Base-by-base conservation (phyloP, 495 filamentous ascomycete genomes). In the Trichodelitschia bisporula region DNA sequence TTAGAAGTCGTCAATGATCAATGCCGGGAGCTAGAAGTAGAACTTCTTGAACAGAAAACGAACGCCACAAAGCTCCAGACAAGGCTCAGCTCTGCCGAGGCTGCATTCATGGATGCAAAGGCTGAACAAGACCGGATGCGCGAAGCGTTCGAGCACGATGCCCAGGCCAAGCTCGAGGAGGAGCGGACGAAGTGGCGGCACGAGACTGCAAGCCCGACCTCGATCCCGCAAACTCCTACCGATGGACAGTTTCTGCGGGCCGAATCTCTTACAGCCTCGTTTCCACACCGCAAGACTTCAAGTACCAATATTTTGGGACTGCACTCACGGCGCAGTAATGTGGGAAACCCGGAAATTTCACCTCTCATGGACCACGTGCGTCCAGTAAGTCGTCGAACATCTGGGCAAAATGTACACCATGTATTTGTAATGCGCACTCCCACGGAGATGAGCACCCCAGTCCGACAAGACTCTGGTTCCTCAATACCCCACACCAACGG, bases 171-270 rank as follows among this genome's bases (percentile, higher is more conserved):
- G 24, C 42, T 76, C 0, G 68, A 75, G 28, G 74, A 84, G 33
- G 80, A 89, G 41, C 69, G 66, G 33, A 50, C 56, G 5, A 80
- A 70, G 47, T 83, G 72, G 69, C 58, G 70, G 28, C 73, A 80
- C 34, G 69, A 62, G 34, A 40, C 49, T 30, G 26, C 31, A 29
- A 29, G 9, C n/a, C 5, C 1, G 4, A 1, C 1, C 17, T 12
- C 23, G 25, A 31, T 13, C 34, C 15, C 18, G 25, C 12, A 20
- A 15, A 28, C 28, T 21, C 24, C 33, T 12, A 14, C 31, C 3
- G 20, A 36, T 8, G 12, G 35, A 9, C 31, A 34, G 18, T 35
- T 30, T 29, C 40, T 40, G 3, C 40, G 38, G 15, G 33, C 37
- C 17, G 38, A 41, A 5, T 48, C 41, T 9, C 41, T 48, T 12